A percentile compares a stretch with the other conserved stretches of the same genome.
These are phyloP conservation scores for Magnusiomyces tetraspermus DNA, from an alignment of 1,139 yeast species.

Conservation along the genomic window DNA sequence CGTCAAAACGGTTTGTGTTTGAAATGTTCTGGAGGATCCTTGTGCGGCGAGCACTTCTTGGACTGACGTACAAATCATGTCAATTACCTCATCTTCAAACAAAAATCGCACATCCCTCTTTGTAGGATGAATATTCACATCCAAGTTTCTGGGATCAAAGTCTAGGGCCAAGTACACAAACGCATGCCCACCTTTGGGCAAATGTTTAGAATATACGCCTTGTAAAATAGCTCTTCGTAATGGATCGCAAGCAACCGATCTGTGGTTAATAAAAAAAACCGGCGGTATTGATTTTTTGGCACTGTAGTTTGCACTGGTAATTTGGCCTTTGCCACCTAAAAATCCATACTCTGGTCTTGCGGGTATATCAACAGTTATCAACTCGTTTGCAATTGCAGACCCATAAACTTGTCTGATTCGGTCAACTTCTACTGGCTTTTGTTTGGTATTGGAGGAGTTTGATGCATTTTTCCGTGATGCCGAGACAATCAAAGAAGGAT, in stretches of 20 bases:
- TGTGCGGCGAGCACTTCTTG: constrained; percentile 46
- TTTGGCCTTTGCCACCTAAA: constrained; percentile 44
- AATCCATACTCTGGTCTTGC: constrained; percentile 39
- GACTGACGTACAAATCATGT: constrained; percentile 43
- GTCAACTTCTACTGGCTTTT: constrained; percentile 35
- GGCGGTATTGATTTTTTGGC: constrained; percentile 62
- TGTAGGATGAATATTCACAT: constrained; percentile 94
- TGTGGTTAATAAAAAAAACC: constrained; percentile 71
- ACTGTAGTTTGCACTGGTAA: constrained; percentile 63
- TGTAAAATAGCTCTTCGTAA: constrained; percentile 52
- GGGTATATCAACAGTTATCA: constrained; percentile 40
- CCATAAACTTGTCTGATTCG: constrained; percentile 72
- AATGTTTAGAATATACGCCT: constrained; percentile 52
- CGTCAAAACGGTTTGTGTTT: constrained; percentile 49
- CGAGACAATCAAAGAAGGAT: constrained; percentile 22
- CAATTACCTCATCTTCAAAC: constrained; percentile 78
- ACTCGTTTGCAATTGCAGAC: constrained; percentile 53
- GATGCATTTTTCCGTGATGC: constrained; percentile 12
- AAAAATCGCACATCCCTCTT: constrained; percentile 85
- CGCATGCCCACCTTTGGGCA: constrained; percentile 75
- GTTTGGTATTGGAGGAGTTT: neutral
- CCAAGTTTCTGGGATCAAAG: constrained; percentile 61
- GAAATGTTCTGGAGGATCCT: constrained; percentile 62
- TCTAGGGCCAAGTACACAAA: constrained; percentile 65
- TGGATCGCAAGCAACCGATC: constrained; percentile 78